Conservation (phyloP, 2,329 filamentous ascomycete species). For the Tolypocladium cylindrosporum region DNA sequence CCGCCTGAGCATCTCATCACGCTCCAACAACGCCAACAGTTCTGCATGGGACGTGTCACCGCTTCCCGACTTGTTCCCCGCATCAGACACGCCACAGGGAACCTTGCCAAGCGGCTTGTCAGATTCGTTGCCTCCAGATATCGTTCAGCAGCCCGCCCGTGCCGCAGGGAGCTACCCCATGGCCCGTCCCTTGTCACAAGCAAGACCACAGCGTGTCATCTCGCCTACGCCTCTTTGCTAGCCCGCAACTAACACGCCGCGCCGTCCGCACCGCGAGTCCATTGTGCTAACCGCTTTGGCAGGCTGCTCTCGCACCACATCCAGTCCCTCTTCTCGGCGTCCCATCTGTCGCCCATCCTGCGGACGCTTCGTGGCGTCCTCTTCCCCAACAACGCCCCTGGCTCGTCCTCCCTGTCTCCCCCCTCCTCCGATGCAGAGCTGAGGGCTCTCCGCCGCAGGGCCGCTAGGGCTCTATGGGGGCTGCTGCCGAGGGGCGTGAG, state of each 20-base stretch:
- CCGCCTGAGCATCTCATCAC: not conserved
- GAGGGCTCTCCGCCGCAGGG: conserved; percentile 52
- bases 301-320: conserved; percentile 52
- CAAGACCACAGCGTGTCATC: not conserved
- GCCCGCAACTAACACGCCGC: not conserved
- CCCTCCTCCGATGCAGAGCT: conserved; percentile 51
- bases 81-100: not conserved
- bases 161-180: not conserved
- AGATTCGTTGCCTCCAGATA: not conserved
- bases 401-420: conserved; percentile 49
- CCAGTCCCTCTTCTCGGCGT: conserved; percentile 49
- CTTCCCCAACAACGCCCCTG: conserved; percentile 77
- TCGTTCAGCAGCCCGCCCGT: not conserved
- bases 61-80: not conserved
- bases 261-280: not conserved
- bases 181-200: not conserved
- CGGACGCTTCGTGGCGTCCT: conserved; percentile 64
- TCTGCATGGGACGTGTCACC: not conserved
- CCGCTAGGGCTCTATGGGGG: conserved; percentile 49
- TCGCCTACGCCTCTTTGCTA: not conserved
- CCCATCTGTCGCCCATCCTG: conserved; percentile 55
- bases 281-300: conserved; percentile 15
- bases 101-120: not conserved
- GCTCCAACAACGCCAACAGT: not conserved
- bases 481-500: conserved; percentile 37